These are phyloP conservation scores for Periconia sp. DNA, from an alignment of 2,329 filamentous ascomycete genomes.

Conservation along the genomic window DNA sequence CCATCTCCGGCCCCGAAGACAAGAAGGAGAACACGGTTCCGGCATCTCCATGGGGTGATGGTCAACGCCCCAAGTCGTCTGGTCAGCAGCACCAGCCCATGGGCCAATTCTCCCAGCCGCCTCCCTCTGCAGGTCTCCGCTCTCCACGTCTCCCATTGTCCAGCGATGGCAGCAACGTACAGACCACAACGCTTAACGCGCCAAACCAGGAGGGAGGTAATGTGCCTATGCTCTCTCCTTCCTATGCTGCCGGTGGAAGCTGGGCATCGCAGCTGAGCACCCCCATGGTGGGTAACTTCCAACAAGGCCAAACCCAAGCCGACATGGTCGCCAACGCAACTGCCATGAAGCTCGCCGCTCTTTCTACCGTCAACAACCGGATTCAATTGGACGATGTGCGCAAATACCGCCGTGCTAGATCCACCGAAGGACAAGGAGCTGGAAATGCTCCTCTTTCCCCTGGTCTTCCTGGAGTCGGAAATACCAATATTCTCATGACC, in stretches of 20 bases:
- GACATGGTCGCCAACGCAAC: constrained; percentile 99
- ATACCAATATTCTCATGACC: constrained; percentile 87
- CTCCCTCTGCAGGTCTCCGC: constrained; percentile 75
- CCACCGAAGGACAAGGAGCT: constrained; percentile 75
- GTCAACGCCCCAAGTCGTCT: constrained; percentile 75
- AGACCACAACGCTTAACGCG: constrained; percentile 81
- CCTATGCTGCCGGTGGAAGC: constrained; percentile 79
- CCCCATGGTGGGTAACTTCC: constrained; percentile 89
- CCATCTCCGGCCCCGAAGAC: constrained; percentile 74
- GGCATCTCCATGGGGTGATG: constrained; percentile 81
- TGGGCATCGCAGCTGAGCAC: constrained; percentile 99
- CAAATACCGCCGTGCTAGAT: constrained; percentile 91
- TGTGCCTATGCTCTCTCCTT: constrained; percentile 82
- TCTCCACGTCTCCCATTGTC: constrained; percentile 77
- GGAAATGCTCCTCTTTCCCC: constrained; percentile 69
- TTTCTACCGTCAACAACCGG: constrained; percentile 97
- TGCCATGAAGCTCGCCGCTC: constrained; percentile 95
- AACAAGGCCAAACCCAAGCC: constrained; percentile 71
- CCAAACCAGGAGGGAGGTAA: constrained; percentile 72
- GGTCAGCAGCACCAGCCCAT: constrained; percentile 73
- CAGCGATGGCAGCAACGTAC: constrained; percentile 71
- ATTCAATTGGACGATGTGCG: constrained; percentile 96
- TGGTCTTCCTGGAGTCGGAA: constrained; percentile 66
- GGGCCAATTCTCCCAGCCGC: constrained; percentile 88
- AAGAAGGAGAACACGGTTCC: constrained; percentile 68